Percentiles rank a stretch among this genome's conserved stretches.
Conservation (phyloP, 2,329 filamentous ascomycete genomes). For the Colletotrichum godetiae region DNA sequence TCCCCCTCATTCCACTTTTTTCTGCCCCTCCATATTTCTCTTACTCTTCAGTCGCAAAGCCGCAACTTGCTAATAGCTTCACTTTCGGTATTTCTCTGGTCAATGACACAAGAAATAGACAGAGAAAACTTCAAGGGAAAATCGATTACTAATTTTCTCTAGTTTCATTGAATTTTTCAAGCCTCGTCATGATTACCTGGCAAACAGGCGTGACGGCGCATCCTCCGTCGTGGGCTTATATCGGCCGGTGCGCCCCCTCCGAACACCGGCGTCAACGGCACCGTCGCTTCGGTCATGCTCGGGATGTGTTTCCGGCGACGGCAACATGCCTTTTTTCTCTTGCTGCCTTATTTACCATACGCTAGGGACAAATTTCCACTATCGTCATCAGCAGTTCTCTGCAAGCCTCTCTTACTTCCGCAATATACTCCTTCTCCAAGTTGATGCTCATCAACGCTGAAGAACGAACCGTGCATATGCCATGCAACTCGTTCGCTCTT, state of each 20-base stretch:
- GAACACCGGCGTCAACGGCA: slow-evolving; percentile 19
- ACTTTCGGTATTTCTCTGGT: background rate
- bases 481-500: background rate
- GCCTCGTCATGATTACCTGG: background rate
- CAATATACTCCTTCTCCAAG: background rate
- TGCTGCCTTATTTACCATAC: background rate
- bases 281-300: slow-evolving; percentile 13
- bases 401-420: background rate
- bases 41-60: background rate
- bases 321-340: background rate
- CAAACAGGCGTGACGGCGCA: background rate
- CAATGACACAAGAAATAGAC: background rate
- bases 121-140: background rate
- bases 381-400: background rate
- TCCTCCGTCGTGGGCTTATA: background rate
- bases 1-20: slow-evolving; percentile 14
- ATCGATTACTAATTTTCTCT: background rate
- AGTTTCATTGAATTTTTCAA: background rate
- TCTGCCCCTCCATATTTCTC: slow-evolving; percentile 20
- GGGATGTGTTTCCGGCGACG: background rate
- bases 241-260: slow-evolving; percentile 8
- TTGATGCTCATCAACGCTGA: background rate
- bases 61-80: background rate
- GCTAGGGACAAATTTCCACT: background rate
- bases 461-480: slow-evolving; percentile 1